These are phyloP conservation scores for Macroventuria anomochaeta DNA, from an alignment of 2,329 filamentous ascomycete genomes.

Conservation along the genomic window DNA sequence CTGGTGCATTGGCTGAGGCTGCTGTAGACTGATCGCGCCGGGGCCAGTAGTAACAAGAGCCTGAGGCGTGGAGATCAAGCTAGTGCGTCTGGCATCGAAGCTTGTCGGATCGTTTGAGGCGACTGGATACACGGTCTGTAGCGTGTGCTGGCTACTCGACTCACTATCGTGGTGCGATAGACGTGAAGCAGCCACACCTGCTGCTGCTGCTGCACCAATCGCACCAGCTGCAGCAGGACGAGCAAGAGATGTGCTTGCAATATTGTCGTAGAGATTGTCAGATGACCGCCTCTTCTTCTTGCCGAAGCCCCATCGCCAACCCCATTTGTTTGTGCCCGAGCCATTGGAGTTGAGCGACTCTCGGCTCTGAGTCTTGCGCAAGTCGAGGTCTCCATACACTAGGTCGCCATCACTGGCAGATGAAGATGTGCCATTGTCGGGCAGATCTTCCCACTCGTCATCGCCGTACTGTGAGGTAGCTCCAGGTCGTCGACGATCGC, in stretches of 20 bases:
- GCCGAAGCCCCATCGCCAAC: constrained; percentile 65
- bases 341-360: constrained; percentile 62
- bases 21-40: constrained; percentile 73
- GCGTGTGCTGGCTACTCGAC: constrained; percentile 54
- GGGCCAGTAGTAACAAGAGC: constrained; percentile 42
- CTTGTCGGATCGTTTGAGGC: constrained; percentile 68
- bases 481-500: constrained; percentile 22
- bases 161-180: constrained; percentile 56
- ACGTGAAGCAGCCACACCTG: constrained; percentile 57
- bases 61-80: constrained; percentile 54
- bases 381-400: constrained; percentile 63
- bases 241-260: constrained; percentile 46
- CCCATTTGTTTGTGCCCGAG: constrained; percentile 64
- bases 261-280: constrained; percentile 45
- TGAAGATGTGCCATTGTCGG: constrained; percentile 48
- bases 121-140: constrained; percentile 71
- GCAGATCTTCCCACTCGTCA: constrained; percentile 55
- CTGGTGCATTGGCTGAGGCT: constrained; percentile 79
- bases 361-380: constrained; percentile 52
- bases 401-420: constrained; percentile 62
- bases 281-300: constrained; percentile 51
- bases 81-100: constrained; percentile 64
- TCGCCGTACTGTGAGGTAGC: constrained; percentile 50
- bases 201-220: constrained; percentile 44
- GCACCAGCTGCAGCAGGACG: constrained; percentile 51